Evolutionary conservation across 1,284 basidiomycete species (phyloP).

Genomic region (Naganishia cerealis): DNA sequence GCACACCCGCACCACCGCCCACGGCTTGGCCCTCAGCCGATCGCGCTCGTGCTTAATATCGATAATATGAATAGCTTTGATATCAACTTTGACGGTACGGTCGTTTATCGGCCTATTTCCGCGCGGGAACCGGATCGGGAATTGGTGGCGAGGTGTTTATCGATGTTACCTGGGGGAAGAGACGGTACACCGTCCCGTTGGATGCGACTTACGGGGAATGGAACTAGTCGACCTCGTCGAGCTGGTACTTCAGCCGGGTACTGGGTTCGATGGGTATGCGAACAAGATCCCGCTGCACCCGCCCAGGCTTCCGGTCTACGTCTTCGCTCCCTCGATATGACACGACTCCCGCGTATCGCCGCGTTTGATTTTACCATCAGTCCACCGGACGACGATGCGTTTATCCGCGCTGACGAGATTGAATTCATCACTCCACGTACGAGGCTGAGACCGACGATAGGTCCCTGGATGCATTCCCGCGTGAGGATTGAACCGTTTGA

Average conservation of each 20-base stretch:
- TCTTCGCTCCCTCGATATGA: conserved; percentile 27
- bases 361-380: conserved; percentile 30
- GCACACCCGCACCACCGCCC: conserved; percentile 32
- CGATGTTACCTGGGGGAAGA: conserved; percentile 34
- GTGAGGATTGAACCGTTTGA: conserved; percentile 31
- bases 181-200: conserved; percentile 33
- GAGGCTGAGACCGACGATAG: conserved; percentile 15
- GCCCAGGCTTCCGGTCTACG: neutral
- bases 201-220: conserved; percentile 32
- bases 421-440: conserved; percentile 31
- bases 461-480: conserved; percentile 34
- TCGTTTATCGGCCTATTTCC: conserved; percentile 33
- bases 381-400: conserved; percentile 33
- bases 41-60: conserved; percentile 33
- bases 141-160: conserved; percentile 32
- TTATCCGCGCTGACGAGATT: conserved; percentile 30
- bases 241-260: conserved; percentile 26
- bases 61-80: conserved; percentile 36
- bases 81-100: conserved; percentile 32
- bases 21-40: conserved; percentile 23
- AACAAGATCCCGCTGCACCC: neutral
- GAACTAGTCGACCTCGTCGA: conserved; percentile 17
- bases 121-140: conserved; percentile 27
- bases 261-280: conserved; percentile 34
- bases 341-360: conserved; percentile 16